Evolutionary conservation across 768 basidiomycete genomes (phyloP).

Genomic region (Pleurotus pulmonarius): DNA sequence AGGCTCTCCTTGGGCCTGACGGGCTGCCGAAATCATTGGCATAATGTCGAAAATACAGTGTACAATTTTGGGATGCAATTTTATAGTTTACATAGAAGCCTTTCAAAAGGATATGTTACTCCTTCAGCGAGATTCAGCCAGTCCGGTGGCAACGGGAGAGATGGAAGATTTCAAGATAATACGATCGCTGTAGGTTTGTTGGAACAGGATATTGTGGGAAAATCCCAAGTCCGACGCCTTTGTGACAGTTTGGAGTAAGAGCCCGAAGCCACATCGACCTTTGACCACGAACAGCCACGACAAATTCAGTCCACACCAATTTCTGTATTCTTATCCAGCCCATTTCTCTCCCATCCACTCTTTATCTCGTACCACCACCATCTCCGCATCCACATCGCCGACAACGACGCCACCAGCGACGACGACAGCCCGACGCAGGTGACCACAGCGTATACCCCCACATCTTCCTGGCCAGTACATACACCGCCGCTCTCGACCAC

Average conservation of each 20-base stretch:
- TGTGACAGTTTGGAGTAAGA: conserved; percentile 7
- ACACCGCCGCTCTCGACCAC: neutral
- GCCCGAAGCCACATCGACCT: conserved; percentile 22
- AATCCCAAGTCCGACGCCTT: conserved; percentile 7
- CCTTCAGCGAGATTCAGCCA: no score
- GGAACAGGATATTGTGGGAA: conserved; percentile 1
- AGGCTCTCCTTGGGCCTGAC: conserved; percentile 60
- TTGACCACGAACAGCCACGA: conserved; percentile 54
- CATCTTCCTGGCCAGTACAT: neutral
- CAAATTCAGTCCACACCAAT: neutral
- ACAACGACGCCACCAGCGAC: neutral
- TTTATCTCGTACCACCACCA: neutral
- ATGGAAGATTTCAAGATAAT: neutral
- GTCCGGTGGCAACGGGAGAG: neutral
- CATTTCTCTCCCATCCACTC: neutral
- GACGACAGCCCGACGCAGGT: neutral
- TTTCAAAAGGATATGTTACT: no score
- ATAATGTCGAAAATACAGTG: neutral
- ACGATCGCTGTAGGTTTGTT: neutral
- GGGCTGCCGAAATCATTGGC: conserved; percentile 63
- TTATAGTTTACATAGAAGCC: neutral
- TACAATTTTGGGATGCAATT: neutral
- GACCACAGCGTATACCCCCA: neutral
- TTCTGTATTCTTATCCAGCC: neutral
- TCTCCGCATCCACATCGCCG: neutral